A percentile compares a stretch with the other conserved stretches of the same genome.
Evolutionary conservation across 768 basidiomycete species (phyloP).

Genomic region (Kondoa malvinella): DNA sequence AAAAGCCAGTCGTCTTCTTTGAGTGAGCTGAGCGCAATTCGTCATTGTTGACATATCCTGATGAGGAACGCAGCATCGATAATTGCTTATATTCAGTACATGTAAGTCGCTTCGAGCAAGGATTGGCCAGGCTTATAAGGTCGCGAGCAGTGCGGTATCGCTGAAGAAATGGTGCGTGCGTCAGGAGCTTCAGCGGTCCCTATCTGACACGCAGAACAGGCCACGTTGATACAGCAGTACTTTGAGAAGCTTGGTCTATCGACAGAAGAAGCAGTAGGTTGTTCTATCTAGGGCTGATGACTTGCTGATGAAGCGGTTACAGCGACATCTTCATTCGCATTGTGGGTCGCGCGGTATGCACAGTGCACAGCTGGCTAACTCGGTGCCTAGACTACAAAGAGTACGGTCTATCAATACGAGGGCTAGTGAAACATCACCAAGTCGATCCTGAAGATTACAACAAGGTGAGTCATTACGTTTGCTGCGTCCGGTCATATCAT

Average conservation of each 20-base stretch:
- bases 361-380: neutral
- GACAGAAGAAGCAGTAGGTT: neutral
- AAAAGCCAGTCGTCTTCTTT: constrained; percentile 4
- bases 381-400: neutral
- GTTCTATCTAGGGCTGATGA: neutral
- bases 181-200: neutral
- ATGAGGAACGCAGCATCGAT: constrained; percentile 6
- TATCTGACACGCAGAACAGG: neutral
- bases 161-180: neutral
- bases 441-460: constrained; percentile 6
- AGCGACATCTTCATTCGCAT: neutral
- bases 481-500: neutral
- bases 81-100: neutral
- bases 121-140: neutral
- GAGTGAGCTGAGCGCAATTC: neutral
- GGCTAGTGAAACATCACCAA: constrained; percentile 3
- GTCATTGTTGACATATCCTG: no score
- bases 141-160: neutral
- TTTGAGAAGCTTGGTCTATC: neutral
- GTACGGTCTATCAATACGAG: constrained; percentile 5
- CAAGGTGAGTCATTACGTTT: neutral
- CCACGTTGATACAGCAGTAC: neutral
- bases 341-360: neutral
- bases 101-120: neutral
- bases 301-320: neutral